Conservation (phyloP, 192 early-diverging fungal genomes). For the Linnemannia elongata region DNA sequence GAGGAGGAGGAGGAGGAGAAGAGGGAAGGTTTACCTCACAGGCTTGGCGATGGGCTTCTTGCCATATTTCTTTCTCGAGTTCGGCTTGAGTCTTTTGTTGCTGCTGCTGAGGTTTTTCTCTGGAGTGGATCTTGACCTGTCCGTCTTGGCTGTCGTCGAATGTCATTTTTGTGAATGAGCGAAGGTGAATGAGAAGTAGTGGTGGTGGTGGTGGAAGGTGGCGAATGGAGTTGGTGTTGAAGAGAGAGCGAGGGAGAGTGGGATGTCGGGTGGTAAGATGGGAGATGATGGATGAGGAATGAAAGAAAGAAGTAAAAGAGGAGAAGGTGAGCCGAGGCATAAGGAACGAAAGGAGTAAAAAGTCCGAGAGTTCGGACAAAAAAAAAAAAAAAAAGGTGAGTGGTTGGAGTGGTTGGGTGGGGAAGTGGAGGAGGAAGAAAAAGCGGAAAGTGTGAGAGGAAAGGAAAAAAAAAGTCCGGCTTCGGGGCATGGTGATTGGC, state of each 20-base stretch:
- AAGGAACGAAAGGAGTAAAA: not conserved
- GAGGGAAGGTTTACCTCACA: conserved; percentile 40
- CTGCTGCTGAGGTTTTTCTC: not conserved
- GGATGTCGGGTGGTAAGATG: too few relatives aligned
- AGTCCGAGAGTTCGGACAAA: not conserved
- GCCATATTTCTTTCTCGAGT: conserved; percentile 51
- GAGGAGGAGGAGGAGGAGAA: too few relatives aligned
- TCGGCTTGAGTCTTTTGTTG: conserved; percentile 40
- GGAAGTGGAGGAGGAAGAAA: too few relatives aligned
- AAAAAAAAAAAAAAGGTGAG: too few relatives aligned
- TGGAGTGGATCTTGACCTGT: conserved; percentile 41
- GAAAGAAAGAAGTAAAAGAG: not conserved
- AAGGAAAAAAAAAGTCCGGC: not conserved
- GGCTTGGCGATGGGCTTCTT: conserved; percentile 41
- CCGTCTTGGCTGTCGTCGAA: conserved; percentile 12
- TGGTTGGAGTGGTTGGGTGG: not conserved
- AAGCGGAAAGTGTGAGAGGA: too few relatives aligned
- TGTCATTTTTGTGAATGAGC: not conserved
- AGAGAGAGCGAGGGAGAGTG: not conserved
- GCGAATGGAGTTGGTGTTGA: not conserved
- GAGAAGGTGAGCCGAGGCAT: not conserved
- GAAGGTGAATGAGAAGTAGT: not conserved
- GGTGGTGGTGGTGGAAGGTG: not conserved
- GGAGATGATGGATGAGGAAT: not conserved
- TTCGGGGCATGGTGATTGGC: not conserved